These are phyloP conservation scores for Xylariaceae sp. DNA, from an alignment of 2,329 filamentous ascomycete genomes.

Conservation along the genomic window DNA sequence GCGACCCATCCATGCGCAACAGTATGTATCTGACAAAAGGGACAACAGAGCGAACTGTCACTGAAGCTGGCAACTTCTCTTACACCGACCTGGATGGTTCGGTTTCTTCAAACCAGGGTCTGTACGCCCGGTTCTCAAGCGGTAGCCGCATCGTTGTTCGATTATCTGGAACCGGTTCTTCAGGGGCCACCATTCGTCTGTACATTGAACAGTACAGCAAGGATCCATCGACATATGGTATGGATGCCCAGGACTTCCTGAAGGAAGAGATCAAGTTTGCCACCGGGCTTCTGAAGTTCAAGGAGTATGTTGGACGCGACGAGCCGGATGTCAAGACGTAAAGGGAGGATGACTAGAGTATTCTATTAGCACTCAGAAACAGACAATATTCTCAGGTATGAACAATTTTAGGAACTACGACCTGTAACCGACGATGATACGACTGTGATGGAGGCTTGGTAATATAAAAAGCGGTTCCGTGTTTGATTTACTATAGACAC, in stretches of 20 bases:
- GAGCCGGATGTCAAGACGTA: slow-evolving; percentile 97
- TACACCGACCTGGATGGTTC: slow-evolving; percentile 99
- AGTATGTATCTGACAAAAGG: slow-evolving; percentile 3
- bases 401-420: no score
- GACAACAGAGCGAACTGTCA: slow-evolving; percentile 65
- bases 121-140: slow-evolving; percentile 91
- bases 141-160: slow-evolving; percentile 94
- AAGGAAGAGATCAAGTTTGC: slow-evolving; percentile 85
- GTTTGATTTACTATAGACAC: no score
- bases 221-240: slow-evolving; percentile 70
- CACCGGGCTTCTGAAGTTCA: slow-evolving; percentile 81
- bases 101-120: slow-evolving; percentile 90
- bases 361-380: background rate
- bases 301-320: slow-evolving; percentile 87
- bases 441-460: no score
- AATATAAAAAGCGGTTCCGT: no score
- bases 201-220: slow-evolving; percentile 95
- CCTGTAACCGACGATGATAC: no score
- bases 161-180: slow-evolving; percentile 90
- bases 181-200: slow-evolving; percentile 90
- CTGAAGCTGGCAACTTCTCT: slow-evolving; percentile 90
- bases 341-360: slow-evolving; percentile 10
- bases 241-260: slow-evolving; percentile 91
- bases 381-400: no score
- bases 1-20: background rate